Percentiles rank a stretch among this genome's conserved stretches.
These are phyloP conservation scores for Colletotrichum tabaci DNA, from an alignment of 2,329 filamentous ascomycete genomes.

Conservation along the genomic window DNA sequence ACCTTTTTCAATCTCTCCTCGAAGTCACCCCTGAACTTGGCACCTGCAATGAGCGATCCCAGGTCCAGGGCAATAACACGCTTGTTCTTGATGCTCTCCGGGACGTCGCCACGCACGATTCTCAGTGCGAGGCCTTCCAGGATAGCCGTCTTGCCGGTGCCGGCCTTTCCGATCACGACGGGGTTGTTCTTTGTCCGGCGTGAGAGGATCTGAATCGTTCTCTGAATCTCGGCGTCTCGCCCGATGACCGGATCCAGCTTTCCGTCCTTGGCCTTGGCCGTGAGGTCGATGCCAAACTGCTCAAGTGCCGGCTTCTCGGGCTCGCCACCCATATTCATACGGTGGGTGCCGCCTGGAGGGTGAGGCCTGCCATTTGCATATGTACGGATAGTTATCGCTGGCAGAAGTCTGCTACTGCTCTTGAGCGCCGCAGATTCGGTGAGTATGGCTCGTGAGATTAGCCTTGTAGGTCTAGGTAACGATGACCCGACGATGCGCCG, in stretches of 20 bases:
- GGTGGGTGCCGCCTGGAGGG: constrained; percentile 91
- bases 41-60: constrained; percentile 93
- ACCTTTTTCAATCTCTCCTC: constrained; percentile 95
- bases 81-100: constrained; percentile 96
- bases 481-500: constrained; percentile 54
- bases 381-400: constrained; percentile 60
- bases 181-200: constrained; percentile 96
- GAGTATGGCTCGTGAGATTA: constrained; percentile 33
- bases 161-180: constrained; percentile 91
- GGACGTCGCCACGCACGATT: constrained; percentile 93
- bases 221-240: constrained; percentile 89
- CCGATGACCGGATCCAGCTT: constrained; percentile 98
- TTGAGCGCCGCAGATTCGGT: constrained; percentile 20
- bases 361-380: constrained; percentile 84
- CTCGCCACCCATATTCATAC: constrained; percentile 86
- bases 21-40: constrained; percentile 96
- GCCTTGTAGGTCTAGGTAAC: constrained; percentile 48
- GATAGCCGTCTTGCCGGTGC: constrained; percentile 95
- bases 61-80: constrained; percentile 89
- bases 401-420: constrained; percentile 51
- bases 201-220: constrained; percentile 94
- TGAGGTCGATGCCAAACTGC: constrained; percentile 92
- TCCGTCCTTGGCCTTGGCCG: constrained; percentile 85
- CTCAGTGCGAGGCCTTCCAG: constrained; percentile 90
- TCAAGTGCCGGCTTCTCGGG: constrained; percentile 90